Percentiles rank a stretch among this genome's conserved stretches.
Conservation (phyloP, 768 basidiomycete species). For the Pleurotus platypus region DNA sequence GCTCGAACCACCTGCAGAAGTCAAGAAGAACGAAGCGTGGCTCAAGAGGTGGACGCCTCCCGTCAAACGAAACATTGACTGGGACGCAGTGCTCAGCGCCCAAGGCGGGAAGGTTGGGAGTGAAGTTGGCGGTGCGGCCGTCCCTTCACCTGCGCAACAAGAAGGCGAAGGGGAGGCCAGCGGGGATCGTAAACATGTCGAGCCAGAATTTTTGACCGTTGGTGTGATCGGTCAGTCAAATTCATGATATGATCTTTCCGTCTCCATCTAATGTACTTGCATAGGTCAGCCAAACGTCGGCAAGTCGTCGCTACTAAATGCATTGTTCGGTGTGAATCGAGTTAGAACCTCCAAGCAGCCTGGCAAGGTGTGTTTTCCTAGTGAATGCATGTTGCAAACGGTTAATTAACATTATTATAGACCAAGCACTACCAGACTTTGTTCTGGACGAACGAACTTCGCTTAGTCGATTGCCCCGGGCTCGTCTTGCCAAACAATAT, state of each 20-base stretch:
- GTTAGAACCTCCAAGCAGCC: constrained; percentile 85
- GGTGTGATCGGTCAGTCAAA: constrained; percentile 66
- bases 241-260: not conserved
- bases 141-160: constrained; percentile 21
- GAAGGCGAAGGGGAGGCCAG: constrained; percentile 13
- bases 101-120: constrained; percentile 41
- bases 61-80: constrained; percentile 67
- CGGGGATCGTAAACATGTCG: constrained; percentile 15
- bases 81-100: constrained; percentile 57
- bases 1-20: constrained; percentile 60
- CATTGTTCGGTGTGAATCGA: constrained; percentile 74
- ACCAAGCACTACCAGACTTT: constrained; percentile 95
- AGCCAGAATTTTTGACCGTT: constrained; percentile 67
- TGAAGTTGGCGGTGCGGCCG: constrained; percentile 37
- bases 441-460: constrained; percentile 82
- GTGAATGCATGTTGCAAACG: no score
- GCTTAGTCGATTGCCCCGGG: constrained; percentile 94
- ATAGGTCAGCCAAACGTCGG: constrained; percentile 96
- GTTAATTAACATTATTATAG: no score
- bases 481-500: constrained; percentile 85
- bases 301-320: constrained; percentile 90
- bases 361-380: no score
- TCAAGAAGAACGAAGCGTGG: constrained; percentile 34
- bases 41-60: constrained; percentile 61
- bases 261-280: constrained; percentile 1